Percentiles rank a stretch among this genome's conserved stretches.
Conservation (phyloP, 495 filamentous ascomycete species). For the Saxophila tyrrhenica region DNA sequence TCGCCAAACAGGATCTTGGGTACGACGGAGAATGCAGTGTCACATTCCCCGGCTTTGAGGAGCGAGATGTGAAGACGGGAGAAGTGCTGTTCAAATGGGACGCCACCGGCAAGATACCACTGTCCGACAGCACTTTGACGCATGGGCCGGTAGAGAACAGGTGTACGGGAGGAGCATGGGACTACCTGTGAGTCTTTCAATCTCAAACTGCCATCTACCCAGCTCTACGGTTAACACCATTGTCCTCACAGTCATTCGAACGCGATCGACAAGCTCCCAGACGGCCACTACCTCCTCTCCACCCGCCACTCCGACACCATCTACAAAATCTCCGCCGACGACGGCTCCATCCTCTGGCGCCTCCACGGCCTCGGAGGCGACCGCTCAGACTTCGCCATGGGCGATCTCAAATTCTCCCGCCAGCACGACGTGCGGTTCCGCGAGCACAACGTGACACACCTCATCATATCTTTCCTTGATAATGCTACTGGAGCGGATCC, state of each 20-base stretch:
- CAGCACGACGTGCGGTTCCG: conserved; percentile 10
- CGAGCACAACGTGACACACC: conserved; percentile 6
- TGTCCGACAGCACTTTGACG: conserved; percentile 7
- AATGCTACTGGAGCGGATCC: conserved; percentile 2
- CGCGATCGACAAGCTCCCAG: conserved; percentile 14
- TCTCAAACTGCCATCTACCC: background rate
- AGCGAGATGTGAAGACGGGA: conserved; percentile 1
- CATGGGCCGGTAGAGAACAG: background rate
- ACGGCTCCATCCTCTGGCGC: conserved; percentile 18
- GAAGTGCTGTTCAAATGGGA: conserved; percentile 7
- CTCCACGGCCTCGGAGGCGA: conserved; percentile 7
- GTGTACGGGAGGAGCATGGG: conserved; percentile 1
- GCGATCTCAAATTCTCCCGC: conserved; percentile 8
- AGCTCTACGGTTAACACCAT: no score
- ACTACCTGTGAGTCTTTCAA: conserved; percentile 1
- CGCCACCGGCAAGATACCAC: background rate
- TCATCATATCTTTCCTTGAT: conserved; percentile 11
- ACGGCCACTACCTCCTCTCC: conserved; percentile 20
- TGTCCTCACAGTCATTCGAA: conserved; percentile 13
- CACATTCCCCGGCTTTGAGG: conserved; percentile 3
- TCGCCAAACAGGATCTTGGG: background rate
- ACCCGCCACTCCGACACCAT: conserved; percentile 12
- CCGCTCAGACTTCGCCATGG: conserved; percentile 1
- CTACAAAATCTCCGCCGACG: conserved; percentile 14
- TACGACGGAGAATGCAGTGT: conserved; percentile 2